Evolutionary conservation across 2,329 filamentous ascomycete genomes (phyloP), one percentile per base, ranked within the genome.

Genomic region (Neopestalotiopsis clavispora): DNA sequence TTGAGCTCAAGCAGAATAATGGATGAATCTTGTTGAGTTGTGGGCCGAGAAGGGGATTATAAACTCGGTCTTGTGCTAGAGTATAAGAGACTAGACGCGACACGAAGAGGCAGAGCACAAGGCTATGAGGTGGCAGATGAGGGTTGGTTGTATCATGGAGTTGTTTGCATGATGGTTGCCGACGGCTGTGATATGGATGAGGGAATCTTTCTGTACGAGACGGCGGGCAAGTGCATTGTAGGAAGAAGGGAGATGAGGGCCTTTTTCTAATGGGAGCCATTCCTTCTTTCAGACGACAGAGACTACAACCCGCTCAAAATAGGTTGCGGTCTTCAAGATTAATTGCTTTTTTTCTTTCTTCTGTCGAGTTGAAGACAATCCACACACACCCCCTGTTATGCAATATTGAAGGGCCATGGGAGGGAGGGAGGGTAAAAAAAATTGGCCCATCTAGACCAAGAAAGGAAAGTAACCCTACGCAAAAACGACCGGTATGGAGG

Each of bases 171-270:
- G 74, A 59, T 61, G 59, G 71, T 70, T 75, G 70, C 73, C 75
- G 72, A 74, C 77, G 77, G 77, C 75, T 74, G 72, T 76, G 73
- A 71, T 74, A 74, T 71, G 71, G 71, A 74, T 61, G n/a, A 34
- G 17, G 30, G 28, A 13, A 34, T 74, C 74, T 76, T 76, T 76
- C 74, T 77, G 74, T 71, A 71, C 73, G 67, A 70, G 71, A 70
- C 69, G 71, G 70, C 77, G 77, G 77, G 74, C 77, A 74, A 69
- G 73, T 78, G 77, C 77, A 78, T 78, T 72, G 72, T 75, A 28
- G 73, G 73, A 64, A 45, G 73, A 72, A 74, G 71, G 71, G 73
- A 69, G 70, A 71, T 70, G 69, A 61, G 59, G 61, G 65, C 62
- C 67, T 67, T 67, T 67, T 69, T 66, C 65, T 67, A 45, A 38